A percentile compares a stretch with the other conserved stretches of the same genome.
Conservation (phyloP, 1,139 yeast genomes). For the Geotrichum reessii region DNA sequence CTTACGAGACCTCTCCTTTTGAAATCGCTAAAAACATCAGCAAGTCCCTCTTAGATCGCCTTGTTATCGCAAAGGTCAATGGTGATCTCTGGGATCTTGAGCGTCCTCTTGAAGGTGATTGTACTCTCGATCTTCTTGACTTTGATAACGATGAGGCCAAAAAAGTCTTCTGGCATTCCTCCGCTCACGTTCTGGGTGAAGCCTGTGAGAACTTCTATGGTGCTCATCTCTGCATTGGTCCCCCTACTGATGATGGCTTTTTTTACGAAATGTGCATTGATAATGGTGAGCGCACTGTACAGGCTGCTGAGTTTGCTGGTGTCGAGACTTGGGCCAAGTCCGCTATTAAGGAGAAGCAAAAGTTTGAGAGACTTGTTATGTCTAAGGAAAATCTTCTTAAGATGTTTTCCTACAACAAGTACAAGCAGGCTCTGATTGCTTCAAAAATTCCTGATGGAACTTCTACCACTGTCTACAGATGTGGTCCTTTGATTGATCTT, state of each 20-base stretch:
- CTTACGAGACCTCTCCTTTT: conserved; percentile 89
- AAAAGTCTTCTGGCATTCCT: conserved; percentile 97
- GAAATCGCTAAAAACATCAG: conserved; percentile 81
- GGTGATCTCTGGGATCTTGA: conserved; percentile 93
- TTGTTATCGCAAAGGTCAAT: conserved; percentile 85
- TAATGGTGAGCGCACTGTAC: conserved; percentile 67
- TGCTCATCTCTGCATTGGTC: conserved; percentile 88
- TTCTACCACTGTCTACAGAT: conserved; percentile 92
- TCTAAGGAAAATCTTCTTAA: conserved; percentile 84
- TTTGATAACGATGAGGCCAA: conserved; percentile 87
- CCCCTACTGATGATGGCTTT: conserved; percentile 97
- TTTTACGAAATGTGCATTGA: conserved; percentile 94
- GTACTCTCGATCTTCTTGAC: conserved; percentile 65
- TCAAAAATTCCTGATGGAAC: conserved; percentile 95
- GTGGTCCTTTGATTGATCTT: conserved; percentile 95
- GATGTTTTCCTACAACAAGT: conserved; percentile 94
- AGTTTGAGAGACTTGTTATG: conserved; percentile 88
- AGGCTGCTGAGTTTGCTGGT: conserved; percentile 75
- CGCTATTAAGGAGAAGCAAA: conserved; percentile 94
- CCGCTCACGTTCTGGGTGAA: conserved; percentile 98
- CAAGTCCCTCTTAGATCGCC: conserved; percentile 80
- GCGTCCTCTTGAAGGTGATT: conserved; percentile 81
- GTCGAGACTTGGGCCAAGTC: conserved; percentile 85
- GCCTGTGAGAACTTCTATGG: conserved; percentile 96
- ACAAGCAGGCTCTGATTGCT: conserved; percentile 80